Evolutionary conservation across 257 asterid genomes (phyloP), one percentile per base, ranked within the genome.

Genomic region (Plantago ovata): DNA sequence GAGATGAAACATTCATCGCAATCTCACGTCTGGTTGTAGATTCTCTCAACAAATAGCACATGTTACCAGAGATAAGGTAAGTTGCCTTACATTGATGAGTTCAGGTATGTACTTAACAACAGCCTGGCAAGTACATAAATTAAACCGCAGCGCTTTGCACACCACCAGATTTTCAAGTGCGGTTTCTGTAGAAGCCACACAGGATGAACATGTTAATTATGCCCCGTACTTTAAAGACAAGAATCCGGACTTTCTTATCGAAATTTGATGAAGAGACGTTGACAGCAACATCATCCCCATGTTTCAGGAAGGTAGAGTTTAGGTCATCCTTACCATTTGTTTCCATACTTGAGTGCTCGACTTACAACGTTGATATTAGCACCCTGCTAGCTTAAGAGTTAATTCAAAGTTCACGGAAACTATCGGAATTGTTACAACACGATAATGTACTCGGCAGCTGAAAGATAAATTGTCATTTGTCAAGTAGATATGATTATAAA

Each of bases 181-280:
- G 56, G 89, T 71, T 74, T 92, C 96, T 71, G 87, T 78, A 8
- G 98, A 83, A 65, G 83, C 82, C 6, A 84, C 86, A 71, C 98
- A 92, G 24, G 96, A 85, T 28, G 98, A 75, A 70, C 98, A 87
- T 22, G 95, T 83, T n/a, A n/a, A n/a, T n/a, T 74, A 92, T 85
- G 32, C 96, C 96, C 68, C 56, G 38, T 46, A 92, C 83, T 67
- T 81, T 92, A 86, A 92, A 92, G 10, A 67, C 80, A n/a, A 92
- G 72, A 15, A 87, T 81, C 75, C 92, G 77, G 68, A 74, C 64
- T 65, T 77, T 87, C 73, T 78, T 84, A 56, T 69, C 76, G 39
- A 63, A 60, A 45, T 68, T 64, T 24, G 67, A 53, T 28, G 72
- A 64, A 15, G 54, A 57, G 69, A 77, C 13, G 7, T 69, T 72